A percentile compares a stretch with the other conserved stretches of the same genome.
Conservation (phyloP, 805 yeast genomes). For the Yarrowia sp. region DNA sequence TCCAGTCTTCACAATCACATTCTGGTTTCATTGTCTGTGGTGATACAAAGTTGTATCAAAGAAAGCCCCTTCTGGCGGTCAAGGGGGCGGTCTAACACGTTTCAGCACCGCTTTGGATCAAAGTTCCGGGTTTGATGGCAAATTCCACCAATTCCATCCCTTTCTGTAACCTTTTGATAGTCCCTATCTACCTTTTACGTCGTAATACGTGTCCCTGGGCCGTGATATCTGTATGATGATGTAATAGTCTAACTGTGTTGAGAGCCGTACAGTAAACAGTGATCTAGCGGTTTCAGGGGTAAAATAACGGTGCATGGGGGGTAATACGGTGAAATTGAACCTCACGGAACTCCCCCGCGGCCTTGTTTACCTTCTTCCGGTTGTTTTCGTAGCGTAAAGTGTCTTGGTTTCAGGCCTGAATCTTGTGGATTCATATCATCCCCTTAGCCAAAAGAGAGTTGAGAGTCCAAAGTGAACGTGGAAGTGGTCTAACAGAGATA, state of each 20-base stretch:
- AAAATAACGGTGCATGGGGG: neutral
- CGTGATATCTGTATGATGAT: slow-evolving; percentile 20
- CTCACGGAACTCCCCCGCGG: neutral
- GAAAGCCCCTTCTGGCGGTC: neutral
- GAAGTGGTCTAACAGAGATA: slow-evolving; percentile 5
- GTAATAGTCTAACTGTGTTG: slow-evolving; percentile 6
- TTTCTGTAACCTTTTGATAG: slow-evolving; percentile 15
- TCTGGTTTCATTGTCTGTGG: neutral
- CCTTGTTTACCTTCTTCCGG: neutral
- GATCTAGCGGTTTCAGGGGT: neutral
- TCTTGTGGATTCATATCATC: neutral
- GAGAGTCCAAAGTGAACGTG: slow-evolving; percentile 8
- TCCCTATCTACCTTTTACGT: slow-evolving; percentile 9
- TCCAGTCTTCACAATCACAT: neutral
- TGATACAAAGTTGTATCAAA: neutral
- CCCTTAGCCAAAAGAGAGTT: slow-evolving; percentile 24
- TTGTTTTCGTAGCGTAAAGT: neutral
- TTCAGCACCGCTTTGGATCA: slow-evolving; percentile 8
- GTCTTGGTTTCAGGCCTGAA: slow-evolving; percentile 6
- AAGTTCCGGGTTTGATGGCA: slow-evolving; percentile 25
- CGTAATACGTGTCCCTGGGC: slow-evolving; percentile 20
- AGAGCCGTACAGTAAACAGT: slow-evolving; percentile 2
- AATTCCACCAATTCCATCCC: slow-evolving; percentile 16
- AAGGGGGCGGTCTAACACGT: slow-evolving; percentile 4
- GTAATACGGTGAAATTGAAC: neutral